These are phyloP conservation scores for Stenogyne calaminthoides DNA, from an alignment of 305 asterid genomes.

Conservation along the genomic window DNA sequence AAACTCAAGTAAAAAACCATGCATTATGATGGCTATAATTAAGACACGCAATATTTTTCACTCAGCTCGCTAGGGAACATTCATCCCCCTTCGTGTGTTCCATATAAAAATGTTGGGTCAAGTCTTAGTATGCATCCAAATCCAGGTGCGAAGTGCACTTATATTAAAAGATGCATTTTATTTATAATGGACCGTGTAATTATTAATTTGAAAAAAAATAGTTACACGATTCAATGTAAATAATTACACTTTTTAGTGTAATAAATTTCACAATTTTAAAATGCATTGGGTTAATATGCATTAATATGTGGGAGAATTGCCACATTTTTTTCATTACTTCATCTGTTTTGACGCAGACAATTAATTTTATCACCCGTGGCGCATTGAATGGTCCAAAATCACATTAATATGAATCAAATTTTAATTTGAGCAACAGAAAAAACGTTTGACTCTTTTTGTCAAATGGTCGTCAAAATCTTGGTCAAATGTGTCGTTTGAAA, in stretches of 20 bases:
- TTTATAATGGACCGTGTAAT: too few species aligned
- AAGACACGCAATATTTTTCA: neutral
- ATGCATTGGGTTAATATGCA: slow-evolving; percentile 21
- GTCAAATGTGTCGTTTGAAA: slow-evolving; percentile 12
- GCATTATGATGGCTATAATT: slow-evolving; percentile 5
- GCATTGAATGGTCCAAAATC: slow-evolving; percentile 24
- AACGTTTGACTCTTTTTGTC: slow-evolving; percentile 5
- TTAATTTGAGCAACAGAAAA: neutral
- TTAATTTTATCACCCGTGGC: neutral
- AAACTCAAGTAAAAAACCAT: neutral
- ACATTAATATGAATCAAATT: neutral
- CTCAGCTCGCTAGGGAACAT: neutral
- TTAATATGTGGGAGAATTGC: neutral
- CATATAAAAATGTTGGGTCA: too few species aligned
- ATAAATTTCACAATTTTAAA: too few species aligned
- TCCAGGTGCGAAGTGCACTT: too few species aligned
- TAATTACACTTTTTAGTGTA: too few species aligned
- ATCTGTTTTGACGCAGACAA: neutral
- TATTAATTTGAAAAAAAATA: too few species aligned
- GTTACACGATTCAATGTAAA: too few species aligned
- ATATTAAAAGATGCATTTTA: too few species aligned
- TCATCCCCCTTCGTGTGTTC: neutral
- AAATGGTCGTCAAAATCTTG: slow-evolving; percentile 19
- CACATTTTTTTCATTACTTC: neutral
- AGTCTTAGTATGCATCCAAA: too few species aligned